Evolutionary conservation across 2,329 filamentous ascomycete species (phyloP), one percentile per base, ranked within the genome.

Genomic region (Arachnomyces sp.): DNA sequence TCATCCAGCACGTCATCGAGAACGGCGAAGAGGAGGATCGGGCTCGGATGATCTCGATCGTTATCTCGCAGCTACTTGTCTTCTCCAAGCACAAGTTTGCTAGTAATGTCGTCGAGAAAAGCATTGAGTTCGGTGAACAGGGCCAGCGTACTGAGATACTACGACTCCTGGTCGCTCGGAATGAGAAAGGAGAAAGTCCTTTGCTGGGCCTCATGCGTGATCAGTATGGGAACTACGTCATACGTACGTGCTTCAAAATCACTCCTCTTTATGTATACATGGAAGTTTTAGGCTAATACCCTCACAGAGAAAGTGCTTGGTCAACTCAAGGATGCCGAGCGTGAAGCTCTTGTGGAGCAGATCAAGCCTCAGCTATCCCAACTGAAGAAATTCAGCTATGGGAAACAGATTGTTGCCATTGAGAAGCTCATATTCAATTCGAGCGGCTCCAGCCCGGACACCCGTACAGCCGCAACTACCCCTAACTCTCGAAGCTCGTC

Each of bases 61-160:
- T 96, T 48, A 80, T 81, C 48, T 70, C 72, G 9, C 77, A 87
- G 42, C 68, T 94, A 2, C 64, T 94, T 30, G 66, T 68, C 1
- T 81, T 87, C 52, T 94, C 88, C 17, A 94, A 88, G 68, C 87
- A 96, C 68, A 98, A 98, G 60, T 93, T 86, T 55, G 90, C 92
- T 1, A 95, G 89, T 55, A 96, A 98, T 53, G 90, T 98, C 2
- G 90, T 98, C 1, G 92, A 98, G 64, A 90, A 87, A 63, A 94
- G 88, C 57, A 82, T 96, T 44, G 71, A 82, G 40, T 76, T 73
- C 49, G 86, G 85, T 14, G 77, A 77, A 0, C 67, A 75, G 14
- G 70, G 80, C 37, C 83, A 94, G 57, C 79, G 83, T 38, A 73
- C 71, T 28, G 71, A 73, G 25, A 87, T 95, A 43, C 75, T 84